Percentiles rank a stretch among this genome's conserved stretches.
Evolutionary conservation across 2,329 filamentous ascomycete genomes (phyloP).

Genomic region (Keithomyces neogunnii): DNA sequence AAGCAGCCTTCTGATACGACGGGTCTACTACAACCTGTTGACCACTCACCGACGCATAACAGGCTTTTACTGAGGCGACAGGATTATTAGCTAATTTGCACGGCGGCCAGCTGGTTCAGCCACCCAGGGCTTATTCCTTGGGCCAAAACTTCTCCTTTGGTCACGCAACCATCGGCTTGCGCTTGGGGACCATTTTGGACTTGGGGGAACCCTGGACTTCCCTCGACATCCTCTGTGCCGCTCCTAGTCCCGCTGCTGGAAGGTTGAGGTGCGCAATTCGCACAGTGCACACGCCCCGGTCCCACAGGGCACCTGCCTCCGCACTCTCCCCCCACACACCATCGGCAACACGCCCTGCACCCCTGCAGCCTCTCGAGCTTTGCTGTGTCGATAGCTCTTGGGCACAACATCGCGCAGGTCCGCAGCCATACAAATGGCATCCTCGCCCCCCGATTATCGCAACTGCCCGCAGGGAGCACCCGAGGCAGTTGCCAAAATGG

Average conservation of each 20-base stretch:
- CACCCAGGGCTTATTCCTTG: not conserved
- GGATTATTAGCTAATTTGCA: slow-evolving; percentile 3
- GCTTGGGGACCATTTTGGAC: not conserved
- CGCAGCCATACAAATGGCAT: slow-evolving; percentile 48
- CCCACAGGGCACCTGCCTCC: not conserved
- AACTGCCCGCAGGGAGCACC: slow-evolving; percentile 40
- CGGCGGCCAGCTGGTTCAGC: not conserved
- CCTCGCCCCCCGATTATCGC: slow-evolving; percentile 53
- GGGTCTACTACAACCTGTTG: slow-evolving; percentile 4
- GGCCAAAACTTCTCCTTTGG: not conserved
- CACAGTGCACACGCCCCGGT: not conserved
- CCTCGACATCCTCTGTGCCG: slow-evolving; percentile 15
- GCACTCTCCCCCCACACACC: slow-evolving; percentile 7
- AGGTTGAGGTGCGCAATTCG: not conserved
- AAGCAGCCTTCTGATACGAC: slow-evolving; percentile 5
- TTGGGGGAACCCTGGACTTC: slow-evolving; percentile 11
- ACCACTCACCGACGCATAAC: not conserved
- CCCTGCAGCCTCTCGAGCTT: slow-evolving; percentile 8
- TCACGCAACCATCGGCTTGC: not conserved
- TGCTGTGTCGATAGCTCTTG: not conserved
- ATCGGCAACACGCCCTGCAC: slow-evolving; percentile 15
- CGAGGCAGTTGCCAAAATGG: slow-evolving; percentile 47
- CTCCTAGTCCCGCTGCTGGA: not conserved
- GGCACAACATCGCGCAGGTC: not conserved
- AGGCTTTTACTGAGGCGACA: not conserved